Evolutionary conservation across 2,329 filamentous ascomycete genomes (phyloP).

Genomic region (Monilinia polystroma): DNA sequence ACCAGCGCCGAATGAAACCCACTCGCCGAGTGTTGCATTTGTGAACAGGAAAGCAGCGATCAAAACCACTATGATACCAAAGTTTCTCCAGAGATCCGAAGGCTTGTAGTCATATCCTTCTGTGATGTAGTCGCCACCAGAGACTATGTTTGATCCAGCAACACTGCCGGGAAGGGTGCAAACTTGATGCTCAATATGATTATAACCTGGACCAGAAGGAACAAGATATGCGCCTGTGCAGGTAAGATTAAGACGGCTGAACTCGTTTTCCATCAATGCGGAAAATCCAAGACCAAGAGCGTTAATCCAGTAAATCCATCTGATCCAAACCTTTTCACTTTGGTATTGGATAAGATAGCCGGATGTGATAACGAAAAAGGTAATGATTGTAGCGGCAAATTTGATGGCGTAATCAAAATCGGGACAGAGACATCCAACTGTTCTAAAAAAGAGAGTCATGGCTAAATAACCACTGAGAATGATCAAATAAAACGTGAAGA

Average conservation of each 20-base stretch:
- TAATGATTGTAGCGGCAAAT: conserved; percentile 75
- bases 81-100: conserved; percentile 57
- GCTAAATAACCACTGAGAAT: conserved; percentile 66
- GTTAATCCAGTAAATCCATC: conserved; percentile 80
- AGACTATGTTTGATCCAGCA: conserved; percentile 57
- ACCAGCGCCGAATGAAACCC: conserved; percentile 73
- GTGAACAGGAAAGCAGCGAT: conserved; percentile 72
- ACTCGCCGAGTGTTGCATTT: conserved; percentile 77
- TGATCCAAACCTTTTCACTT: conserved; percentile 70
- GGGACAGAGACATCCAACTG: conserved; percentile 70
- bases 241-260: conserved; percentile 64
- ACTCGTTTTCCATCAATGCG: conserved; percentile 84
- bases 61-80: conserved; percentile 67
- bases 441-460: conserved; percentile 77
- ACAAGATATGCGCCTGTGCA: conserved; percentile 69
- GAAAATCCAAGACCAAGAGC: conserved; percentile 73
- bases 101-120: conserved; percentile 60
- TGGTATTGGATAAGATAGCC: conserved; percentile 84
- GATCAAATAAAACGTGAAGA: conserved; percentile 75
- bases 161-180: conserved; percentile 66
- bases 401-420: conserved; percentile 87
- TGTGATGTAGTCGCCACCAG: conserved; percentile 67
- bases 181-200: conserved; percentile 70
- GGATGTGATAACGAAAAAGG: conserved; percentile 75
- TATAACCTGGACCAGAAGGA: conserved; percentile 68